Evolutionary conservation across 2,329 filamentous ascomycete species (phyloP).

Genomic region (Colletotrichum karsti): DNA sequence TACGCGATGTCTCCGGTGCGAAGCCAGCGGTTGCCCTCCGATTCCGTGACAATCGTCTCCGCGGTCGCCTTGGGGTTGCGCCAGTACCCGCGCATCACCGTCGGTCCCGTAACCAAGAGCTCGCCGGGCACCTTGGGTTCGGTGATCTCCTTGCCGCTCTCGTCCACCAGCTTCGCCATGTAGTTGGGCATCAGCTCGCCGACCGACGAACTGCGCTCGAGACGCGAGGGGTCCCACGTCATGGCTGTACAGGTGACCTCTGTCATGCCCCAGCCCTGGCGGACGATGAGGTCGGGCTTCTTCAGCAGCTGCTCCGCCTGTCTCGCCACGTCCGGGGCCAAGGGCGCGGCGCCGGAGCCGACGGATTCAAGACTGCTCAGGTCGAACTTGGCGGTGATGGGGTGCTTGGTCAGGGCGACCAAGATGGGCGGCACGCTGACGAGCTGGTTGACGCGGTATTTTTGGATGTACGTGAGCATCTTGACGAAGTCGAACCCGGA

Average conservation of each 20-base stretch:
- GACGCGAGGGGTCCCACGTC: slow-evolving; percentile 65
- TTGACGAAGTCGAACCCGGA: slow-evolving; percentile 77
- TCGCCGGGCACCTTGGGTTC: slow-evolving; percentile 68
- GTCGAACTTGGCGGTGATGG: slow-evolving; percentile 71
- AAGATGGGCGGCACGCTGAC: slow-evolving; percentile 79
- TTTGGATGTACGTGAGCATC: slow-evolving; percentile 74
- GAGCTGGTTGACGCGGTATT: slow-evolving; percentile 73
- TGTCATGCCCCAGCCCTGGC: slow-evolving; percentile 90
- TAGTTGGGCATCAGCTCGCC: slow-evolving; percentile 77
- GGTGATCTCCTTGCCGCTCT: slow-evolving; percentile 61
- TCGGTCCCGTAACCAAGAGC: slow-evolving; percentile 77
- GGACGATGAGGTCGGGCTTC: slow-evolving; percentile 42
- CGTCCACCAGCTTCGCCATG: slow-evolving; percentile 71
- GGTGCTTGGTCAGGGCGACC: slow-evolving; percentile 76
- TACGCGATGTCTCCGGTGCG: slow-evolving; percentile 80
- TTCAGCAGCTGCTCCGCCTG: slow-evolving; percentile 62
- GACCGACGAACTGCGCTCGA: slow-evolving; percentile 56
- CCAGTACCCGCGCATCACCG: slow-evolving; percentile 82
- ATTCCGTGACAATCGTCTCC: slow-evolving; percentile 59
- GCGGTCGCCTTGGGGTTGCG: slow-evolving; percentile 72
- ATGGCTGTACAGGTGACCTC: slow-evolving; percentile 78
- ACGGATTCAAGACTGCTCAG: slow-evolving; percentile 70
- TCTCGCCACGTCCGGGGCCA: slow-evolving; percentile 62
- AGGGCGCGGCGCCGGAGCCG: slow-evolving; percentile 75
- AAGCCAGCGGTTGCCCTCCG: slow-evolving; percentile 69